Percentiles rank a stretch among this genome's conserved stretches.
Conservation (phyloP, 2,329 filamentous ascomycete genomes). For the Tolypocladium tropicale region DNA sequence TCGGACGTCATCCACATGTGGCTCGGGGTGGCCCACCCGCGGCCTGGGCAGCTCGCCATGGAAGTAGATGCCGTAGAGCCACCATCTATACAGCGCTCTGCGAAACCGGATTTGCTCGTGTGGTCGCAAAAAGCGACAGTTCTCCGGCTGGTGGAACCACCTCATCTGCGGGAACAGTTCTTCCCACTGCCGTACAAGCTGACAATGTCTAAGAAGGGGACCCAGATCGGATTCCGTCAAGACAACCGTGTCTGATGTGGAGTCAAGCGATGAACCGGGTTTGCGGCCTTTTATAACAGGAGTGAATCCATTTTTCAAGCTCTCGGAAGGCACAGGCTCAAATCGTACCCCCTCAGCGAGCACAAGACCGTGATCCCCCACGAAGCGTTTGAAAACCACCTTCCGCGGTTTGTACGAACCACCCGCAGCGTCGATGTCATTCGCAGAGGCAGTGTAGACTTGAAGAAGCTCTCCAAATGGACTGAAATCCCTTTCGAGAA, state of each 20-base stretch:
- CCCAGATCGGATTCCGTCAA: slow-evolving; percentile 22
- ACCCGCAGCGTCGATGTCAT: slow-evolving; percentile 20
- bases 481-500: slow-evolving; percentile 30
- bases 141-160: slow-evolving; percentile 34
- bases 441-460: slow-evolving; percentile 30
- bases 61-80: slow-evolving; percentile 42
- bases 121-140: slow-evolving; percentile 31
- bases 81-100: slow-evolving; percentile 42
- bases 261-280: background rate
- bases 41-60: slow-evolving; percentile 32
- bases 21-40: slow-evolving; percentile 25
- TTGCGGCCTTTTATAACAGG: slow-evolving; percentile 12
- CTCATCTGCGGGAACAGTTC: slow-evolving; percentile 30
- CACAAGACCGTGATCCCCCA: slow-evolving; percentile 18
- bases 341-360: slow-evolving; percentile 6
- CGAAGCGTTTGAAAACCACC: slow-evolving; percentile 27
- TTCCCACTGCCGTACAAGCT: slow-evolving; percentile 27
- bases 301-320: slow-evolving; percentile 7
- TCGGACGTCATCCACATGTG: slow-evolving; percentile 28
- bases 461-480: slow-evolving; percentile 37
- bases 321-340: background rate
- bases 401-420: slow-evolving; percentile 27
- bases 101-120: slow-evolving; percentile 37
- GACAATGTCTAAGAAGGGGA: slow-evolving; percentile 22
- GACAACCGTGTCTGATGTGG: slow-evolving; percentile 12